Evolutionary conservation across 1,284 basidiomycete species (phyloP), one percentile per base, ranked within the genome.

Genomic region (Chalciporus sp.): DNA sequence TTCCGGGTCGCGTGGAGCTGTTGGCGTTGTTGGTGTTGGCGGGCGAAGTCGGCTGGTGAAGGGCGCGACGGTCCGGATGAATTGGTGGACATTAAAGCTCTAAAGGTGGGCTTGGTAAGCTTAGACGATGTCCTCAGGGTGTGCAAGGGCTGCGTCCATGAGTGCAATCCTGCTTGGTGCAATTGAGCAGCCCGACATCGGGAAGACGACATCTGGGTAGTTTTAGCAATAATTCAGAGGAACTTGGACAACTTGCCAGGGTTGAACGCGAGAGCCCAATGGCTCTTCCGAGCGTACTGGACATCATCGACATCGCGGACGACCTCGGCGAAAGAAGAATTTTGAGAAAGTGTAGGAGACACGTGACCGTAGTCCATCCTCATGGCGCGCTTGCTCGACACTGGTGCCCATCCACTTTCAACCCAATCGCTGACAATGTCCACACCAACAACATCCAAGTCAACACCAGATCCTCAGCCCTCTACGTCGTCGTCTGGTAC

Each of bases 1-100:
- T 94, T 94, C 63, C 78, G 78, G n/a, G 79, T 71, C 4, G 70
- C 70, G 61, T 79, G 76, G 26, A 74, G 55, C 40, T 72, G 69
- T 55, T 72, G 68, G 46, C 71, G 71, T 1, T 63, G 65, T 46
- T 66, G 53, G 17, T 65, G 52, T 12, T 69, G 67, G 19, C 43
- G 65, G 17, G 51, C 37, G n/a, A 58, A 54, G 40, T 45, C 49
- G 14, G 49, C 20, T 41, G 35, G 17, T 8, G 47, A 29, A 10
- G 41, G 17, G 8, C 42, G 52, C 12, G 61, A 16, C 14, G 39
- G 17, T 5, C 17, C n/a, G 7, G 55, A 31, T n/a, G 59, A 48
- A 11, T 33, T 31, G n/a, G 55, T 56, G 20, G 61, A 59, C 47
- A 62, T 58, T 27, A 33, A 26, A 3, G 52, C 46, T 17, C 26